Percentiles rank a stretch among this genome's conserved stretches.
Evolutionary conservation across 83 land plant genomes (phyloP).

Genomic region (Picea engelmannii): DNA sequence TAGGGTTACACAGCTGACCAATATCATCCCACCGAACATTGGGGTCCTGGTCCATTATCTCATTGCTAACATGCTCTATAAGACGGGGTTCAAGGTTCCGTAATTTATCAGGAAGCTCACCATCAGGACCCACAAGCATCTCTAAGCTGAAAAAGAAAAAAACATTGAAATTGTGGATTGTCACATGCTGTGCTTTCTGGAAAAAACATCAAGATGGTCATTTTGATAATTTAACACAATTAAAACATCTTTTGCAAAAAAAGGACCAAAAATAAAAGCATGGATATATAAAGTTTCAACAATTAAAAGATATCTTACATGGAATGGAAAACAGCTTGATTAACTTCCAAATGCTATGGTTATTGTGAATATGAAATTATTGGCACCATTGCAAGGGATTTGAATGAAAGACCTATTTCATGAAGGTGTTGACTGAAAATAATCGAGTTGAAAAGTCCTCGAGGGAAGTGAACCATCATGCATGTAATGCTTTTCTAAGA

Average conservation of each 20-base stretch:
- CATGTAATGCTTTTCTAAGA: not conserved
- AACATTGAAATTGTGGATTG: not conserved
- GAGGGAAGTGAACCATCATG: not conserved
- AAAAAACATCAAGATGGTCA: not conserved
- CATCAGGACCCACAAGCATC: conserved; percentile 91
- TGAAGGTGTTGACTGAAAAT: not conserved
- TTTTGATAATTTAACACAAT: not conserved
- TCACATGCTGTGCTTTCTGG: not conserved
- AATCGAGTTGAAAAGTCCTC: not conserved
- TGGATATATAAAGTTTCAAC: too few species aligned
- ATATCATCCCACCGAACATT: conserved; percentile 99
- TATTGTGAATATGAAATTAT: not conserved
- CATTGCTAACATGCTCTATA: conserved; percentile 96
- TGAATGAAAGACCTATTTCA: not conserved
- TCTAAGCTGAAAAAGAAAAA: conserved; percentile 64
- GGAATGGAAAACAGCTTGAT: not conserved
- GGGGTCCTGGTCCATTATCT: conserved; percentile 97
- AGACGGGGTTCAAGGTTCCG: conserved; percentile 95
- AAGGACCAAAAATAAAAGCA: not conserved
- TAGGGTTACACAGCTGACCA: conserved; percentile 44
- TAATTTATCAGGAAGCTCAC: conserved; percentile 94
- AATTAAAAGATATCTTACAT: not conserved
- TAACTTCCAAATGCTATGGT: not conserved
- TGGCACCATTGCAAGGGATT: not conserved
- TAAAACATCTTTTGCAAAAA: not conserved